Base-by-base conservation (phyloP, 1,284 basidiomycete genomes). In the Tremellales sp. region DNA sequence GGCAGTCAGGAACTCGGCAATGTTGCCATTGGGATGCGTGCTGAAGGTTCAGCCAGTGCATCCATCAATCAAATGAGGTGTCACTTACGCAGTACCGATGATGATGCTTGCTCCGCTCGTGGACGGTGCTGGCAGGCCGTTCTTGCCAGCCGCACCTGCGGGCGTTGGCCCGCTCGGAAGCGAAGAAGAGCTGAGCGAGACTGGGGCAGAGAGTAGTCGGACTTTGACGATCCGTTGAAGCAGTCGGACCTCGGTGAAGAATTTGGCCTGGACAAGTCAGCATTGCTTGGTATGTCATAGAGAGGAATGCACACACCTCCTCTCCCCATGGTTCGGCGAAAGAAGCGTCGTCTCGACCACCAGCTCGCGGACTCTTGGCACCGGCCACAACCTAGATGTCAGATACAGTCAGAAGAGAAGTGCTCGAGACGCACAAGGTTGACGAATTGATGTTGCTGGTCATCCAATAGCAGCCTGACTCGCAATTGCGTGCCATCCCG, bases 401-500 rank as follows among this genome's bases (percentile, higher is more conserved):
- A 43, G 45, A 31, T 0, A 37, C 21, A 7, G 24, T 33, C 33
- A 15, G n/a, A n/a, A 21, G 22, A 19, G 21, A 24, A 23, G n/a
- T 27, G 13, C 6, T 6, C 4, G 6, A 19, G 10, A 46, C 62
- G 23, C 19, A 67, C 72, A 46, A 72, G 64, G 55, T 72, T 75
- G 52, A 75, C 61, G 36, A 71, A 73, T 51, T 74, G 73, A 56
- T 98, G 94, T 51, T 87, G 84, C 21, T 84, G 84, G 41, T 89
- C 84, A 27, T 90, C 86, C 75, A 97, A 82, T 42, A 97, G 77
- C 39, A 97, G 80, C 45, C 96, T 84, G 45, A 88, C 84, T 26
- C 93, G 87, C 31, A 97, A 78, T 45, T 90, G 93, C 36, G 87
- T 87, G 43, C 93, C 94, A 69, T 98, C 93, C 46, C 88, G 83